Percentiles rank a stretch among this genome's conserved stretches.
Conservation (phyloP, 225 moss, liverwort and hornwort genomes). For the Ulota crispa region DNA sequence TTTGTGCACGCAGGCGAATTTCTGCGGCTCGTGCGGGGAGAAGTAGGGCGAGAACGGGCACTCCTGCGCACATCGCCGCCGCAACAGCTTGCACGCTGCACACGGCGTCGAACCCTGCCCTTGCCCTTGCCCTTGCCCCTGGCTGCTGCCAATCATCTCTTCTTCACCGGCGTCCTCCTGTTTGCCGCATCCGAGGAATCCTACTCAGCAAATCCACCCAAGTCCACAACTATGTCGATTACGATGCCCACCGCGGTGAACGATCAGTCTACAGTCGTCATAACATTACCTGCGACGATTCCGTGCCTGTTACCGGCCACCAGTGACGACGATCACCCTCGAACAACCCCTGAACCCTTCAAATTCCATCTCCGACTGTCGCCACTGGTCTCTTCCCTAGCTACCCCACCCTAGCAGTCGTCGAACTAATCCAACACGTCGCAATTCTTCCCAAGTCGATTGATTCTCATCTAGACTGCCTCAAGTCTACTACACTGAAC, state of each 20-base stretch:
- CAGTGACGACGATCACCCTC: not conserved
- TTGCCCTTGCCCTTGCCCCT: conserved; percentile 7
- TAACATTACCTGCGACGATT: not conserved
- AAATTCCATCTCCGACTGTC: conserved; percentile 7
- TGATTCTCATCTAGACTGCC: not conserved
- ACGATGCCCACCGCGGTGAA: not conserved
- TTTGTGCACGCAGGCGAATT: conserved; percentile 68
- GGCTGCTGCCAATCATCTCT: conserved; percentile 43
- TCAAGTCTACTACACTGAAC: not conserved
- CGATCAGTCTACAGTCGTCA: not conserved
- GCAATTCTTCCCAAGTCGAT: not conserved
- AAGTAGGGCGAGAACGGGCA: conserved; percentile 71
- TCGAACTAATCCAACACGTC: not conserved
- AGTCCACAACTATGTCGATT: not conserved
- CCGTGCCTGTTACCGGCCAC: not conserved
- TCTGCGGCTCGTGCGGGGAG: conserved; percentile 67
- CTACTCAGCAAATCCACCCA: not conserved
- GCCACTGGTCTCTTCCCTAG: not conserved
- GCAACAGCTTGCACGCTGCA: conserved; percentile 68
- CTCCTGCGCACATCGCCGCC: conserved; percentile 64
- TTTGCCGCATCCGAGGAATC: conserved; percentile 27
- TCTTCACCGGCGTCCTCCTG: not conserved
- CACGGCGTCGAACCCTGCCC: conserved; percentile 65
- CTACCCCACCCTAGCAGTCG: not conserved
- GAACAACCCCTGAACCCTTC: not conserved